phyloP scores from a whole-genome alignment of 768 basidiomycete species.

The Phaeolepiota aurea region DNA sequence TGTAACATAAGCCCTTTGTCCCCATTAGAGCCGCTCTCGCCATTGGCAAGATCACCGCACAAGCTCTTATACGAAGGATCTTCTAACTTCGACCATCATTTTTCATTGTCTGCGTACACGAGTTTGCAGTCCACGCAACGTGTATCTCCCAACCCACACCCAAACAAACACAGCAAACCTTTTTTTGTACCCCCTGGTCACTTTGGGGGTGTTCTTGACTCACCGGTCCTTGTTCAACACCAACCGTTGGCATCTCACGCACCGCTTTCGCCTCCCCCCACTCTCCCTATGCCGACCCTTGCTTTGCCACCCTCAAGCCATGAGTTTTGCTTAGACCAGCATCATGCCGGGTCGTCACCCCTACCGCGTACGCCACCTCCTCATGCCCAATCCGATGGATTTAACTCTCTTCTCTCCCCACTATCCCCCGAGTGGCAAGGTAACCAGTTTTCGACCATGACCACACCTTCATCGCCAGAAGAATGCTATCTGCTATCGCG shows the following conservation, averaged over 20 bases:
- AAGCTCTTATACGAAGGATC: background rate
- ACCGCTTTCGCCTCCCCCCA: conserved; percentile 36
- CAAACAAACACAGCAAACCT: background rate
- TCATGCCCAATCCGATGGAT: background rate
- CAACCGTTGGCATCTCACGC: conserved; percentile 16
- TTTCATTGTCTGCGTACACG: background rate
- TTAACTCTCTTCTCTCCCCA: conserved; percentile 1
- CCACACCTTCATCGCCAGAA: background rate
- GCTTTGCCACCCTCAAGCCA: conserved; percentile 20
- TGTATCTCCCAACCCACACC: background rate
- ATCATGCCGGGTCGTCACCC: conserved; percentile 5
- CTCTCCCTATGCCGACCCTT: conserved; percentile 27
- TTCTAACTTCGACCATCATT: background rate
- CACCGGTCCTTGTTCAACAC: conserved; percentile 22
- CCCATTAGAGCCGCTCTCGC: background rate
- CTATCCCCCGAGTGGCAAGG: conserved; percentile 1
- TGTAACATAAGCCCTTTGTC: background rate
- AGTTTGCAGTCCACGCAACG: background rate
- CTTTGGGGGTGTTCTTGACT: conserved; percentile 20
- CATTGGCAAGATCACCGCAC: background rate
- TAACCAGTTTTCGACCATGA: background rate
- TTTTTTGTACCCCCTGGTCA: background rate
- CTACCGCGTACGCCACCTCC: background rate
- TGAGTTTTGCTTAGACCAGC: background rate
- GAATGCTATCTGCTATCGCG: background rate